Base-by-base conservation (phyloP, 257 asterid genomes). In the Nicotiana tomentosiformis region DNA sequence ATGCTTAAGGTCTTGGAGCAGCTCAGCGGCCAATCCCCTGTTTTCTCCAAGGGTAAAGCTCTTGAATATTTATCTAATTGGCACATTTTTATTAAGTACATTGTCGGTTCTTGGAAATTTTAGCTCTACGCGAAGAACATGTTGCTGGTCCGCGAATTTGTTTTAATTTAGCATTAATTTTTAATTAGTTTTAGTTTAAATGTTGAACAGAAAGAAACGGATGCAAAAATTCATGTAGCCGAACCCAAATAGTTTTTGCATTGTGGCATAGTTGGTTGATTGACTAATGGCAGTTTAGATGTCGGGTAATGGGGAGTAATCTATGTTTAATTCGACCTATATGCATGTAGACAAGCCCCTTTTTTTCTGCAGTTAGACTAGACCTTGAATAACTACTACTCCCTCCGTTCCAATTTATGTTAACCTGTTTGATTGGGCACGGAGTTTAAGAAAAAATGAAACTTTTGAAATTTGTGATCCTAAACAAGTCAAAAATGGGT, bases 21-120 rank as follows among this genome's bases (percentile, higher is more conserved):
- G 61, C 93, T 90, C 65, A 90, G 92, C 68, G 90, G 92, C 35
- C 93, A 90, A 80, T 5, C 84, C 77, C 93, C 93, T 43, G 93
- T 90, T 84, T 90, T 89, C 87, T 90, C 93, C 49, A 90, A 90
- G 77, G 93, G 93, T 90, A 84, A 68, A 17, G 1, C 5, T 43
- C 62, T 33, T 61, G 14, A 18, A 6, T 62, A 55, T 49, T 32
- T 9, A 43, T 32, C 30, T 61, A 0, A 14, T 4, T 43, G 51
- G 11, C 10, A 14, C 12, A 9, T 37, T 80, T 32, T 4, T 51
- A 11, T 72, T 12, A 68, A 16, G 18, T 84, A 43, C 60, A 20
- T 46, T 12, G 14, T 20, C 0, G 60, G 66, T 15, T 43, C 5
- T 43, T 2, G 35, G 12, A 11, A 70, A 39, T n/a, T 20, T 70